phyloP scores from a whole-genome alignment of 441 rosid genomes.

The Pelargonium citronellum region DNA sequence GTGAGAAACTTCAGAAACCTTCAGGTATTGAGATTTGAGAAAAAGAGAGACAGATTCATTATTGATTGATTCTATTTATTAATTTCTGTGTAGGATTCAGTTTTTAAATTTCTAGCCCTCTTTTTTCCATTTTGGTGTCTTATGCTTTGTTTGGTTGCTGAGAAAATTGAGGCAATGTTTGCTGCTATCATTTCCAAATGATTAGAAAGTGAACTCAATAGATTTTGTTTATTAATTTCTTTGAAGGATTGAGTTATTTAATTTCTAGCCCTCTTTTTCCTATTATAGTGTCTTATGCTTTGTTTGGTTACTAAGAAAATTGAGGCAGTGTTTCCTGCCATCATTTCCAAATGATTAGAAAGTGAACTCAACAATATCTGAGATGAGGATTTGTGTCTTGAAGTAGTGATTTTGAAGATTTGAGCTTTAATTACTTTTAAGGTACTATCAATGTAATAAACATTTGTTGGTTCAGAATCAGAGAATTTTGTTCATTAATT shows the following conservation, averaged over 20 bases:
- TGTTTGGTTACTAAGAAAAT: constrained; percentile 5
- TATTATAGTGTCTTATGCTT: not conserved
- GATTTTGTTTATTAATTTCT: not conserved
- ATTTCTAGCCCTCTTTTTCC: not conserved
- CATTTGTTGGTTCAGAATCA: not conserved
- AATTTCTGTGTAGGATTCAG: not conserved
- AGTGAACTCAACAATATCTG: not conserved
- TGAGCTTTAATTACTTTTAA: not conserved
- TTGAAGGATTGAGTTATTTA: not conserved
- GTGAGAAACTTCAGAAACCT: not conserved
- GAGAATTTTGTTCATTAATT: not conserved
- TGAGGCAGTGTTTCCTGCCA: not conserved
- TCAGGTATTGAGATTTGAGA: not conserved
- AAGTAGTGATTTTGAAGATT: not conserved
- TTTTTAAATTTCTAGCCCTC: not conserved
- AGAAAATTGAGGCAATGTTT: not conserved
- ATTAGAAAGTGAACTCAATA: constrained; percentile 1
- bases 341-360: not conserved
- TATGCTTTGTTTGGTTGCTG: not conserved
- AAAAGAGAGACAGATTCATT: not conserved
- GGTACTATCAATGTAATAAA: not conserved
- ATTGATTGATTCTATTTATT: not conserved
- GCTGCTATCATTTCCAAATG: not conserved
- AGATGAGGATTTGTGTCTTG: not conserved
- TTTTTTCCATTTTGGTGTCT: not conserved